Base-by-base conservation (phyloP, 371 early-diverging fungal species). In the Apophysomyces variabilis region DNA sequence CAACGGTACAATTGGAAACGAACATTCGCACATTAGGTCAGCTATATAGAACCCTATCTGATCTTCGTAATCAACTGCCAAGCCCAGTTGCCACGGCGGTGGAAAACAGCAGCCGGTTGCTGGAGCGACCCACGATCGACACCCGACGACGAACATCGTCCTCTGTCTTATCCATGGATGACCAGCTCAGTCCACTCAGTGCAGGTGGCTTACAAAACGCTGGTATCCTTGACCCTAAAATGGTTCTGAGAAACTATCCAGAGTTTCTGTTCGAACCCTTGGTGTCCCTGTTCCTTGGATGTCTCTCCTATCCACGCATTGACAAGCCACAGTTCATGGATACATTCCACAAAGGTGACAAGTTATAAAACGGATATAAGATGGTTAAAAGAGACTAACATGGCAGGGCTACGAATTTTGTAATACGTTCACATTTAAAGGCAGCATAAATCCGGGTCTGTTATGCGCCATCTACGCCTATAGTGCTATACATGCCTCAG, bases 21-120 rank as follows among this genome's bases (percentile, higher is more conserved):
- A 76, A 76, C 57, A 76, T 76, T 37, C 70, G 71, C n/a, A 76
- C 76, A n/a, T 62, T 76, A 3, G 70, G 76, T 2, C 68, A 76
- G 36, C 61, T 76, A 7, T 76, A 70, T 50, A 57, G 66, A 4
- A 66, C 73, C 8, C 57, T 76, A 7, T 58, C 66, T 8, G 70
- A 72, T 14, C 61, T 76, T 38, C 67, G 67, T 35, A 64, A 71
- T 9, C 72, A 76, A 36, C 54, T 76, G 8, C 69, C 76, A 35
- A 63, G 61, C 35, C 66, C 72, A 12, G 64, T 66, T 5, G 67
- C 66, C 7, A 59, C 66, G 0, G 71, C 62, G 7, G 54, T 66
- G n/a, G 71, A 70, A 45, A 66, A 46, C 62, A 62, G 62, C 46
- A 56, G 46, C 11, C 54, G 54, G 9, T 21, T 50, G 54, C 21